Conservation (phyloP, 257 asterid genomes). For the Buddleja alternifolia region DNA sequence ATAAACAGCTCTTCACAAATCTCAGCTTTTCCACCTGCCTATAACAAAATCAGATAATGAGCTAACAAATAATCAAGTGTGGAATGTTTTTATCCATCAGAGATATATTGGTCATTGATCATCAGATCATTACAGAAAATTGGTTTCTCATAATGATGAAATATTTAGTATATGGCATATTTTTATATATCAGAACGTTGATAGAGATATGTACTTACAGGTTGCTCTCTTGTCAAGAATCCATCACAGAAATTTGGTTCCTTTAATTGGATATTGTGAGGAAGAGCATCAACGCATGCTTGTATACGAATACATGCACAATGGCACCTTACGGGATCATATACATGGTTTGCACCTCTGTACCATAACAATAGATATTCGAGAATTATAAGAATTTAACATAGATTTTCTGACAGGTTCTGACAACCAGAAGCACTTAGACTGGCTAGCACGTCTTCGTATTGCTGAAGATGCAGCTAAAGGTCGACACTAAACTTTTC, state of each 20-base stretch:
- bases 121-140: background rate
- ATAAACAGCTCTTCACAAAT: background rate
- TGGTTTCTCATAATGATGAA: background rate
- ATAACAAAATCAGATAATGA: background rate
- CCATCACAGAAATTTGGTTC: slow-evolving; percentile 97
- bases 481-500: slow-evolving; percentile 48
- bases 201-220: slow-evolving; percentile 48
- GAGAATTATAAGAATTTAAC: slow-evolving; percentile 22
- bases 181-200: slow-evolving; percentile 18
- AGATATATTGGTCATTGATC: no score
- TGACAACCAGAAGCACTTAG: slow-evolving; percentile 61
- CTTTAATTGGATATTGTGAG: slow-evolving; percentile 90
- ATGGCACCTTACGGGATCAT: slow-evolving; percentile 94
- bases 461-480: slow-evolving; percentile 97
- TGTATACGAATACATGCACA: slow-evolving; percentile 96
- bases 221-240: slow-evolving; percentile 95
- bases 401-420: slow-evolving; percentile 46
- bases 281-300: slow-evolving; percentile 92
- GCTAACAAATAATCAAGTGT: background rate
- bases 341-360: slow-evolving; percentile 52
- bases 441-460: slow-evolving; percentile 85
- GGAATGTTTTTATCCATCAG: background rate
- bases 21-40: slow-evolving; percentile 16
- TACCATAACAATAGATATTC: background rate
- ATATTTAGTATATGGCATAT: background rate